Evolutionary conservation across 73 alveolate genomes (phyloP), one percentile per base, ranked within the genome.

Genomic region (Symbiodinium natans): DNA sequence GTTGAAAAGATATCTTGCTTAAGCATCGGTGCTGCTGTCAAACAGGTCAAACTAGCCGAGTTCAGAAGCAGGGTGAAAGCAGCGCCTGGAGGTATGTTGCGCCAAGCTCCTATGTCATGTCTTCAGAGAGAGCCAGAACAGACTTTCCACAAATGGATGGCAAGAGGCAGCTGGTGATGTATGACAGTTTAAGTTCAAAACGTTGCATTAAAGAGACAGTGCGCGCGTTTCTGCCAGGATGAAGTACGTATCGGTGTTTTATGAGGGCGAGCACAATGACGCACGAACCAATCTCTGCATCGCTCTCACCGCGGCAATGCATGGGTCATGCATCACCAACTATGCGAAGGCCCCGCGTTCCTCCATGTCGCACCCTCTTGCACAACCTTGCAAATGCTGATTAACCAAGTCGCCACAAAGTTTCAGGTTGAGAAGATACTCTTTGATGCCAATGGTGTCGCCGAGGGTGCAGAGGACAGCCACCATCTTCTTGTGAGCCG

Each of bases 231-330:
- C 71, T 21, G 73, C 82, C 71, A 89, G 96, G 96, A 89, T 89
- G 96, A 89, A 89, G 87, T 89, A 89, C 41, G 96, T 89, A 48
- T 89, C 96, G 15, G 96, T 89, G 11, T 89, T 89, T 75, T 89
- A 89, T 46, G 96, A 89, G 96, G 96, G 96, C 10, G 96, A 63
- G 88, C 96, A 89, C 75, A 89, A 89, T 34, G 96, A 89, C 68
- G 96, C 96, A 48, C 96, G 96, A 86, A 89, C 96, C 42, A 89
- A 89, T 39, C 88, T 89, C 77, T 40, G 88, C 87, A 89, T 89
- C 38, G 96, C 96, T 34, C 71, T 89, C 83, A 89, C 96, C 19
- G 96, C 96, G 4, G 96, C 96, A 74, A 86, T 86, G 94, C 40
- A 86, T 13, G 94, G 94, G 41, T 77, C 94, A 3, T 77, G 83